Evolutionary conservation across 2,329 filamentous ascomycete genomes (phyloP), one percentile per base, ranked within the genome.

Genomic region (Botrytis byssoidea): DNA sequence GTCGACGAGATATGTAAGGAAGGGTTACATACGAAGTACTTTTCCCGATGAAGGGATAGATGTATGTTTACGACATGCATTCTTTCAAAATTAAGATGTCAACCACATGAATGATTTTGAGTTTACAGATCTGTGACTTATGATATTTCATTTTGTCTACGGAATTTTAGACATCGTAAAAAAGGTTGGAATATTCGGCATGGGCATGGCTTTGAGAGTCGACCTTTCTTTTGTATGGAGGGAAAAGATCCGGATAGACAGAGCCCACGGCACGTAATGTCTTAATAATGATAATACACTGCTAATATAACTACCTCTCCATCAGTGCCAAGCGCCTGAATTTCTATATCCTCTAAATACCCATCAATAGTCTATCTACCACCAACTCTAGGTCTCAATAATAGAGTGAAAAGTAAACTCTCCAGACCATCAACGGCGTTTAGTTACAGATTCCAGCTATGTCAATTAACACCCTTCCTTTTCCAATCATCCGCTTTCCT

Each of bases 51-150:
- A 44, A 22, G 25, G n/a, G 37, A n/a, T n/a, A n/a, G n/a, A n/a
- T 44, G 9, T 1, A 4, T 20, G 8, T 5, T 42, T 29, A n/a
- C 7, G 7, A 16, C 3, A 1, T 10, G n/a, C 25, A 3, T 44
- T 44, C 20, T 44, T 44, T 12, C 35, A 44, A 44, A 44, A 44
- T 63, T 7, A 9, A 29, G 7, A 20, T 42, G 25, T 18, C 35
- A n/a, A 42, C 37, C 25, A 20, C 3, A 29, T 10, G 60, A 29
- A 42, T 2, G 4, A 25, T n/a, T 40, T 16, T 40, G 2, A 9
- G 4, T 40, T 63, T 37, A 9, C 25, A n/a, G 35, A n/a, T 16
- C 22, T 37, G 35, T 14, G 22, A 63, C 22, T 40, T n/a, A 25
- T 40, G 12, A 40, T 16, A 63, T 42, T 40, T 16, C 12, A n/a